Evolutionary conservation across 371 early-diverging fungal species (phyloP).

Genomic region (Mortierella sp.): DNA sequence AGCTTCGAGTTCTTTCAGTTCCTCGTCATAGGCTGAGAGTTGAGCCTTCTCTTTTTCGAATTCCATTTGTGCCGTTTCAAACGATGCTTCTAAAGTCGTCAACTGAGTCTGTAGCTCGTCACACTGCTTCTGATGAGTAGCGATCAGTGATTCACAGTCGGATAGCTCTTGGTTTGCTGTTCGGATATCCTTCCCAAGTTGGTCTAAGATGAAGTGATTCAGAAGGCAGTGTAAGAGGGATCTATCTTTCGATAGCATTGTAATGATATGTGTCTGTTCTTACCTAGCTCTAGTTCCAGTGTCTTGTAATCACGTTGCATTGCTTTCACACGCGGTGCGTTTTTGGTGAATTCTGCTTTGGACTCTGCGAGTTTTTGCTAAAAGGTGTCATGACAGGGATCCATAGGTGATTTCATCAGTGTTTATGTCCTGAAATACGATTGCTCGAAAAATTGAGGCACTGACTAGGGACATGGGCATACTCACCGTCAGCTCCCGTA

Average conservation of each 20-base stretch:
- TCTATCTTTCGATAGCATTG: too few relatives aligned
- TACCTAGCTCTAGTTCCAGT: conserved; percentile 75
- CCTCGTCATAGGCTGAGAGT: conserved; percentile 59
- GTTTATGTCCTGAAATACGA: too few relatives aligned
- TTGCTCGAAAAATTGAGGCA: too few relatives aligned
- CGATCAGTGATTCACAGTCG: conserved; percentile 60
- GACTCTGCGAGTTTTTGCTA: conserved; percentile 70
- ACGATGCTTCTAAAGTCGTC: conserved; percentile 34
- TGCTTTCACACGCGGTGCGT: conserved; percentile 64
- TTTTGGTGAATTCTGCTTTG: conserved; percentile 66
- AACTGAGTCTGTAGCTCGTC: conserved; percentile 49
- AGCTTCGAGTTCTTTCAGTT: conserved; percentile 71
- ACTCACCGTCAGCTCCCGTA: conserved; percentile 78
- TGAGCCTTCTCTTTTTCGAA: conserved; percentile 58
- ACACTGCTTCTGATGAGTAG: conserved; percentile 63
- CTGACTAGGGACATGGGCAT: too few relatives aligned
- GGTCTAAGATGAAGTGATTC: conserved; percentile 58
- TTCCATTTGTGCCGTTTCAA: conserved; percentile 54
- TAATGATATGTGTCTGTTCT: too few relatives aligned
- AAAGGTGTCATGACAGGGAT: not conserved
- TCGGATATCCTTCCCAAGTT: conserved; percentile 72
- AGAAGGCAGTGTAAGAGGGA: too few relatives aligned
- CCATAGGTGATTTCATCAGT: not conserved
- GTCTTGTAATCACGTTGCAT: conserved; percentile 80
- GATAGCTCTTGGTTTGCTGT: conserved; percentile 64